Percentiles rank a stretch among this genome's conserved stretches.
phyloP scores from a whole-genome alignment of 805 yeast genomes.

The Schizosaccharomyces lindneri region DNA sequence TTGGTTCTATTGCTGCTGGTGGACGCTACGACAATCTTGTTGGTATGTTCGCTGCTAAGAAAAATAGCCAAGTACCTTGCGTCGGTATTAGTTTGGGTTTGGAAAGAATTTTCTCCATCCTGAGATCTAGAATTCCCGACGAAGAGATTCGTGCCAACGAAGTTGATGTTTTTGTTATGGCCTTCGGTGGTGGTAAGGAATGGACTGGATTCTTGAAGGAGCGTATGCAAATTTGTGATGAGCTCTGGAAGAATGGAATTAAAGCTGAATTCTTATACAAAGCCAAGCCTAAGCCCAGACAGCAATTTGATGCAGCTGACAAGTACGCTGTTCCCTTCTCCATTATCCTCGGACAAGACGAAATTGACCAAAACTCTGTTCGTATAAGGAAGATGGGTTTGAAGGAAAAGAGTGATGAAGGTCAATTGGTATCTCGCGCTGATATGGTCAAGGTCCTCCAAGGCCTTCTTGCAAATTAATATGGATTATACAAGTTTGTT shows the following conservation, averaged over 20 bases:
- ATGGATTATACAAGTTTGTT: neutral
- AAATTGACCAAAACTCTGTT: constrained; percentile 52
- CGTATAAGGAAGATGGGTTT: constrained; percentile 77
- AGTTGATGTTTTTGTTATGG: constrained; percentile 89
- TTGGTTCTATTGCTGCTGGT: constrained; percentile 96
- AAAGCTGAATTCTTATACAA: constrained; percentile 82
- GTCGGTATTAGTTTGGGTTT: constrained; percentile 95
- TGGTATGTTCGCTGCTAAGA: constrained; percentile 78
- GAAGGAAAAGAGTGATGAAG: constrained; percentile 70
- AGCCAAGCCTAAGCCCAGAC: constrained; percentile 78
- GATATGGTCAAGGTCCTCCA: constrained; percentile 32
- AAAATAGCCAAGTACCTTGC: constrained; percentile 67
- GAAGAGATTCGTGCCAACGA: constrained; percentile 54
- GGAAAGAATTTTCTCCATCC: constrained; percentile 74
- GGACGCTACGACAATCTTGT: constrained; percentile 93
- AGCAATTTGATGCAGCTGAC: constrained; percentile 95
- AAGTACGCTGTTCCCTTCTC: constrained; percentile 75
- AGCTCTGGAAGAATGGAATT: constrained; percentile 69
- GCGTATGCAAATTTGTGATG: constrained; percentile 66
- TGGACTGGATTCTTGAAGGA: constrained; percentile 85
- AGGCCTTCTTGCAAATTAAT: constrained; percentile 3
- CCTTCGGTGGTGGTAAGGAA: constrained; percentile 92
- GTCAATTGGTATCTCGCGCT: constrained; percentile 43
- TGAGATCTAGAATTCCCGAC: constrained; percentile 48
- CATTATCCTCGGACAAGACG: constrained; percentile 89